A percentile compares a stretch with the other conserved stretches of the same genome.
Conservation (phyloP, 2,329 filamentous ascomycete genomes). For the Nigrograna mackinnonii region DNA sequence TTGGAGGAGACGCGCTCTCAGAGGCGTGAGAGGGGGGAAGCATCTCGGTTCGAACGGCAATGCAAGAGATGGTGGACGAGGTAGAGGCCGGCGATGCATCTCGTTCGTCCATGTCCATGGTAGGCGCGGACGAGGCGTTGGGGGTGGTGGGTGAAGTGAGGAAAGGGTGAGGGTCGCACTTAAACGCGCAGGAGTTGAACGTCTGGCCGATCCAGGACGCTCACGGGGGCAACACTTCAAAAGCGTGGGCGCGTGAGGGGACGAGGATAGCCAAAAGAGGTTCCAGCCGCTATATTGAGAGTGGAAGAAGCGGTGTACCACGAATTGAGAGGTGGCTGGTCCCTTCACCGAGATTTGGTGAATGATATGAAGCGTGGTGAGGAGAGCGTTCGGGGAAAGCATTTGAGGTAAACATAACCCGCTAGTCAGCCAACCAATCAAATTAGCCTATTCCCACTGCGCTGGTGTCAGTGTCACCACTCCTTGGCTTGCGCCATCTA, state of each 20-base stretch:
- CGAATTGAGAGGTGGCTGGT: conserved; percentile 25
- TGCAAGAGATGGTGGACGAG: conserved; percentile 47
- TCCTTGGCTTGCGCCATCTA: too few relatives aligned
- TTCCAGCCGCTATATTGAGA: conserved; percentile 13
- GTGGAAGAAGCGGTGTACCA: conserved; percentile 25
- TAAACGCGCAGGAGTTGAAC: conserved; percentile 33
- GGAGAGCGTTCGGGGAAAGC: conserved; percentile 16
- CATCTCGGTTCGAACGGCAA: conserved; percentile 38
- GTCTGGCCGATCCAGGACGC: conserved; percentile 25
- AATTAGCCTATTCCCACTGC: conserved; percentile 39
- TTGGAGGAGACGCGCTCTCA: conserved; percentile 58
- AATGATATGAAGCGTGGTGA: conserved; percentile 27
- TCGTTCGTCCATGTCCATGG: conserved; percentile 39
- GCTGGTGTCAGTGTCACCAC: conserved; percentile 28
- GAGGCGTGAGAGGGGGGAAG: conserved; percentile 37
- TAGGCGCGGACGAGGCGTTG: conserved; percentile 10
- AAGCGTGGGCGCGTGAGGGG: conserved; percentile 28
- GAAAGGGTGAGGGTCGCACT: conserved; percentile 29
- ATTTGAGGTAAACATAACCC: conserved; percentile 37
- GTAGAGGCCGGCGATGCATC: conserved; percentile 42
- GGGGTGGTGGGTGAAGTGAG: conserved; percentile 18
- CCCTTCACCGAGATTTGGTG: conserved; percentile 23
- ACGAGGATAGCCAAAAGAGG: conserved; percentile 16
- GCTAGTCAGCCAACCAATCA: conserved; percentile 41
- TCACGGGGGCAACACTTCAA: conserved; percentile 35